These are phyloP conservation scores for Digitaria exilis DNA, from an alignment of 202 grass and related monocot genomes.

Conservation along the genomic window DNA sequence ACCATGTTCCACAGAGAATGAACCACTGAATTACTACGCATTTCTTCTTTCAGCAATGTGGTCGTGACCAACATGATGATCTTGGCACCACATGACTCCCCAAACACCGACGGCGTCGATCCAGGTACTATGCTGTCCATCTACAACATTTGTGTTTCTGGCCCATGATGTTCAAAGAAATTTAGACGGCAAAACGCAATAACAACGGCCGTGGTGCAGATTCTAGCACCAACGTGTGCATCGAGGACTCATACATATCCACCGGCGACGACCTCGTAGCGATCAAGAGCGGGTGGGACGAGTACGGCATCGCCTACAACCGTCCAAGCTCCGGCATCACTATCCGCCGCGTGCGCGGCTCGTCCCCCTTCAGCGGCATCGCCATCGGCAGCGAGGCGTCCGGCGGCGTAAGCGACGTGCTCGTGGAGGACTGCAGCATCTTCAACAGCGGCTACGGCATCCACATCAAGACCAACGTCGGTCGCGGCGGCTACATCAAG, in stretches of 20 bases:
- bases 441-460: slow-evolving; percentile 78
- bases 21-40: neutral
- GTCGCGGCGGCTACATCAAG: slow-evolving; percentile 70
- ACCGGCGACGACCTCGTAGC: slow-evolving; percentile 75
- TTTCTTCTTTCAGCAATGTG: slow-evolving; percentile 63
- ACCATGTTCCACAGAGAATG: neutral
- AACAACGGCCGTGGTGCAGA: slow-evolving; percentile 51
- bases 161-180: neutral
- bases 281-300: slow-evolving; percentile 92
- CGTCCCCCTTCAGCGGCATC: slow-evolving; percentile 73
- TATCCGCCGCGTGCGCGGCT: slow-evolving; percentile 58
- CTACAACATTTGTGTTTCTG: neutral
- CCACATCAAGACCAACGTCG: slow-evolving; percentile 77
- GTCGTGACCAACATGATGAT: slow-evolving; percentile 72
- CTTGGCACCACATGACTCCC: slow-evolving; percentile 72
- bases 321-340: slow-evolving; percentile 68
- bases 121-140: slow-evolving; percentile 52
- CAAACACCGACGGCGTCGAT: slow-evolving; percentile 87
- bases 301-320: slow-evolving; percentile 77
- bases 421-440: slow-evolving; percentile 63
- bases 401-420: slow-evolving; percentile 61
- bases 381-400: slow-evolving; percentile 82
- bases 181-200: no score
- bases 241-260: slow-evolving; percentile 81
- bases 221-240: slow-evolving; percentile 78